phyloP scores from a whole-genome alignment of 148 eudicot species.

The Silene conica region DNA sequence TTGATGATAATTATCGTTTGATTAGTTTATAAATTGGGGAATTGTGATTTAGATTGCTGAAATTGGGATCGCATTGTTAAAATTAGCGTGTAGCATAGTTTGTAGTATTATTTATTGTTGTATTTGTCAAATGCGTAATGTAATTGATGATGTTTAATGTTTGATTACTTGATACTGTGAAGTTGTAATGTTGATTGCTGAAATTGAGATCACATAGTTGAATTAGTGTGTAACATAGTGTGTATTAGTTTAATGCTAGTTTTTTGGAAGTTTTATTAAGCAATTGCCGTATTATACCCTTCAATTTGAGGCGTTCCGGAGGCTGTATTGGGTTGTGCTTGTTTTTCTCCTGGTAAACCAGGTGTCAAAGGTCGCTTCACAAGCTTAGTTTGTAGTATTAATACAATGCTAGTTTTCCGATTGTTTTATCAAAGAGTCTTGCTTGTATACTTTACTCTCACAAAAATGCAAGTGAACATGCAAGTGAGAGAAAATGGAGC shows the following conservation, averaged over 20 bases:
- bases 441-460: too few relatives aligned
- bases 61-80: constrained; percentile 17
- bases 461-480: too few relatives aligned
- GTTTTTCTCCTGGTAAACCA: too few relatives aligned
- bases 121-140: not conserved
- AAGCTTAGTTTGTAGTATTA: too few relatives aligned
- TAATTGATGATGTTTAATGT: not conserved
- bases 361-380: too few relatives aligned
- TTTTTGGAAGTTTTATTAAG: not conserved
- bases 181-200: not conserved
- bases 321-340: too few relatives aligned
- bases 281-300: too few relatives aligned
- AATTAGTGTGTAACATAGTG: not conserved
- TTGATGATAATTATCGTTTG: not conserved
- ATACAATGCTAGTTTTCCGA: too few relatives aligned
- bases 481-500: too few relatives aligned
- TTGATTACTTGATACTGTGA: not conserved
- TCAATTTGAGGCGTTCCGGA: too few relatives aligned
- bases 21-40: not conserved
- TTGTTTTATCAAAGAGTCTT: too few relatives aligned
- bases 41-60: not conserved
- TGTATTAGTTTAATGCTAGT: not conserved
- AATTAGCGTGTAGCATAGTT: not conserved
- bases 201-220: constrained; percentile 18
- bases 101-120: not conserved